Evolutionary conservation across 2,329 filamentous ascomycete species (phyloP), one percentile per base, ranked within the genome.

Genomic region (Alternaria gaisen): DNA sequence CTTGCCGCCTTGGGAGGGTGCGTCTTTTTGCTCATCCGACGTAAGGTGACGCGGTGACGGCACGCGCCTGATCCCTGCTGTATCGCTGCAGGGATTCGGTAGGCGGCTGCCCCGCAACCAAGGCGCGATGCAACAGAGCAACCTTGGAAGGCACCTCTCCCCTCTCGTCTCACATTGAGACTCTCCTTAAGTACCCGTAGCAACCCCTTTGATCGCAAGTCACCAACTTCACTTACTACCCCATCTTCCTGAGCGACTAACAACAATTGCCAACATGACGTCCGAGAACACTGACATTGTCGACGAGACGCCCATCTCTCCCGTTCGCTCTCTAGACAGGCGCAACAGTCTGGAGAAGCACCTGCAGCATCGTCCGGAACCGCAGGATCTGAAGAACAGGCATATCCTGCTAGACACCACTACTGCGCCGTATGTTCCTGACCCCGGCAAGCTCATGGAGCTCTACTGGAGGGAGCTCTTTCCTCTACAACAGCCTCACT

Each of bases 391-490:
- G 62, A 91, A 90, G 80, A 86, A 90, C 67, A 81, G 87, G 63
- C 86, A 91, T 72, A 91, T 91, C 64, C 77, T 91, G 53, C 82
- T 90, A 5, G 86, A 90, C 70, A 90, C 87, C 3, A 88, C 83
- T 70, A 87, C 87, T 67, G 89, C 89, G 44, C 89, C 89, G 85
- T 90, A 81, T 63, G 85, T 77, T 11, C 59, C 46, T 30, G 16
- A 38, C 7, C 32, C 12, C 32, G 12, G 32, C 12, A 41, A 41
- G 38, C 38, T 14, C 38, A 22, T 4, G 38, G 14, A 34, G 28
- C 12, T 48, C 12, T 16, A n/a, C 30, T 16, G 12, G 40, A 11
- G 18, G 20, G 40, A 42, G 20, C 40, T 24, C 40, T 20, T 16
- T 42, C 40, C 20, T 42, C 11, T 24, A 10, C 26, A 30, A 30